Evolutionary conservation across 208 protist genomes (phyloP).

Genomic region (Acanthamoeba healyi): DNA sequence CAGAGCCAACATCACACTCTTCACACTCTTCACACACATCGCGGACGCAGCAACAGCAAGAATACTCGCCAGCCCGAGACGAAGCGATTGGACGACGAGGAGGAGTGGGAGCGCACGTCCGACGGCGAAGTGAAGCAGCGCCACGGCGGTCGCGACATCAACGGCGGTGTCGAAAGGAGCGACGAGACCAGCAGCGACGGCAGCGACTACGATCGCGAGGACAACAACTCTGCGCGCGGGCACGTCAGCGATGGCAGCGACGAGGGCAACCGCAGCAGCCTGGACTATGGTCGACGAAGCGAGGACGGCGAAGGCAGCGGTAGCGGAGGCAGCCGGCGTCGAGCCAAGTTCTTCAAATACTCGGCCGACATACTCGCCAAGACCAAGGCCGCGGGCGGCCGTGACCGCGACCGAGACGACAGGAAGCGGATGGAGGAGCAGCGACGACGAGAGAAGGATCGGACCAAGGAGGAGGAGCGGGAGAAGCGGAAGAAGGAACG

Average conservation of each 20-base stretch:
- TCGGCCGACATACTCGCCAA: not conserved
- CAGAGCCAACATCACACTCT: too few species aligned
- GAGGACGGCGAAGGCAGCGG: not conserved
- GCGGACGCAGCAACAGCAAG: not conserved
- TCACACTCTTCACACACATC: too few species aligned
- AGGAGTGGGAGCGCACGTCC: not conserved
- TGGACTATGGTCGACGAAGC: too few species aligned
- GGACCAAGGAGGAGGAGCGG: not conserved
- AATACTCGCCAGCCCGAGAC: not conserved
- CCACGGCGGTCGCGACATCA: not conserved
- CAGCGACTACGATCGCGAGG: not conserved
- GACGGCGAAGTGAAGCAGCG: not conserved
- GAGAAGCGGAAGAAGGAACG: conserved; percentile 32
- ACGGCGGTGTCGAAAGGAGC: not conserved
- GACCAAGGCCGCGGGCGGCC: not conserved
- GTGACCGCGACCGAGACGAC: too few species aligned
- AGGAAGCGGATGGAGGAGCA: too few species aligned
- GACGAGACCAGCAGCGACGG: not conserved
- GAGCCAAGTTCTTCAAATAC: conserved; percentile 46
- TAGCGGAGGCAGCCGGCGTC: not conserved
- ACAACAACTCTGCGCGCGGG: not conserved
- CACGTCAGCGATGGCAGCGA: not conserved
- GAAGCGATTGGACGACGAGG: not conserved
- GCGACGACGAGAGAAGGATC: too few species aligned
- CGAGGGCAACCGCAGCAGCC: not conserved